Evolutionary conservation across 495 filamentous ascomycete species (phyloP), one percentile per base, ranked within the genome.

Genomic region (Daldinia grandis): DNA sequence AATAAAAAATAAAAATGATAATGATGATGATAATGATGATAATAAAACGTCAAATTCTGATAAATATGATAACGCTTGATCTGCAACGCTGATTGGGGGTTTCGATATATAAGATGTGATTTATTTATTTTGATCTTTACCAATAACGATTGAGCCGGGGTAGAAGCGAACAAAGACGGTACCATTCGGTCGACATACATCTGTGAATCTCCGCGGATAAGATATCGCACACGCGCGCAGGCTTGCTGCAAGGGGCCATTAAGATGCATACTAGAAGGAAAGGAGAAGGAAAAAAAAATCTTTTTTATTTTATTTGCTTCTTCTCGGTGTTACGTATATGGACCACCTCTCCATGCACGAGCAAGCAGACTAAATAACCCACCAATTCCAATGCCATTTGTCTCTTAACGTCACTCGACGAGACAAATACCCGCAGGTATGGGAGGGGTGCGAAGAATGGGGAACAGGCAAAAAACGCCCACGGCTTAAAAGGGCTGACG

Each of bases 381-480:
- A 64, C 62, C 53, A 55, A n/a, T 62, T 63, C 53, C 53, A 54
- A 55, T 53, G 27, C 42, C 49, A 37, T 30, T 65, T 63, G 58
- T 15, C 31, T 9, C 30, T 56, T 61, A 50, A 73, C 57, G 57
- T 65, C 50, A 68, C 65, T 62, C 51, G 60, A 69, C 40, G 25
- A 72, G 56, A 64, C 64, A 67, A 72, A 72, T 72, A 72, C 60
- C 64, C 64, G 69, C 40, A 65, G 28, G 54, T 33, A 66, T 63
- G 47, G 30, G 51, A 33, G 64, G 57, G 57, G 65, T 68, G 65
- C 63, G 61, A 62, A 49, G 27, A 37, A 53, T 28, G 51, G 60
- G 64, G 60, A 69, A 73, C 65, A 73, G 70, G 70, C 70, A 73
- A 69, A 71, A 69, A 59, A 54, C 56, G 31, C 38, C 56, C 33